phyloP scores from a whole-genome alignment of 2,329 filamentous ascomycete species.

The Neofusicoccum sp. region DNA sequence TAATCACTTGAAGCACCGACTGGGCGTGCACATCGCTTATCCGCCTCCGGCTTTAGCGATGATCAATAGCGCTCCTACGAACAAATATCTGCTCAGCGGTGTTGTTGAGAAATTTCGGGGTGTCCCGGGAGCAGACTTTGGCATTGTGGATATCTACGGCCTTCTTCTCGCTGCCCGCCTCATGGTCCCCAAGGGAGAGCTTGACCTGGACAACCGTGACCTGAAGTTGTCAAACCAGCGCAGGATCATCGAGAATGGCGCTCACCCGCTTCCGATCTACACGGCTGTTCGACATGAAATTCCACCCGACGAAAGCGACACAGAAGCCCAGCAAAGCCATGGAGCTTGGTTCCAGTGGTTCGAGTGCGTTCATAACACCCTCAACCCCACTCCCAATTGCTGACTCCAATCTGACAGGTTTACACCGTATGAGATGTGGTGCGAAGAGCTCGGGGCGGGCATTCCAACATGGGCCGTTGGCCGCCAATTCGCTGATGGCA shows the following conservation, averaged over 20 bases:
- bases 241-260: conserved; percentile 70
- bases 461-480: conserved; percentile 95
- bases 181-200: conserved; percentile 80
- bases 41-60: conserved; percentile 79
- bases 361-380: conserved; percentile 58
- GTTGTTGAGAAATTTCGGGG: conserved; percentile 90
- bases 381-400: not conserved
- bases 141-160: conserved; percentile 91
- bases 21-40: conserved; percentile 88
- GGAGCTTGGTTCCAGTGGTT: conserved; percentile 98
- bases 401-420: conserved; percentile 26
- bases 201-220: conserved; percentile 72
- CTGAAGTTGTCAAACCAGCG: conserved; percentile 90
- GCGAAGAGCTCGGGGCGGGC: conserved; percentile 84
- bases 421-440: conserved; percentile 92
- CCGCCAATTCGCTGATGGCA: conserved; percentile 72
- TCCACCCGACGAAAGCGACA: conserved; percentile 54
- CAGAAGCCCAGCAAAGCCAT: conserved; percentile 48
- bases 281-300: conserved; percentile 96
- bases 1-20: conserved; percentile 79
- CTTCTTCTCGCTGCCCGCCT: conserved; percentile 79
- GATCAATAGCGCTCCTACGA: conserved; percentile 85
- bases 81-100: conserved; percentile 84
- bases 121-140: conserved; percentile 75
- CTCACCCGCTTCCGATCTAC: conserved; percentile 89